Evolutionary conservation across 805 yeast genomes (phyloP).

Genomic region (Wickerhamiella azymoides): DNA sequence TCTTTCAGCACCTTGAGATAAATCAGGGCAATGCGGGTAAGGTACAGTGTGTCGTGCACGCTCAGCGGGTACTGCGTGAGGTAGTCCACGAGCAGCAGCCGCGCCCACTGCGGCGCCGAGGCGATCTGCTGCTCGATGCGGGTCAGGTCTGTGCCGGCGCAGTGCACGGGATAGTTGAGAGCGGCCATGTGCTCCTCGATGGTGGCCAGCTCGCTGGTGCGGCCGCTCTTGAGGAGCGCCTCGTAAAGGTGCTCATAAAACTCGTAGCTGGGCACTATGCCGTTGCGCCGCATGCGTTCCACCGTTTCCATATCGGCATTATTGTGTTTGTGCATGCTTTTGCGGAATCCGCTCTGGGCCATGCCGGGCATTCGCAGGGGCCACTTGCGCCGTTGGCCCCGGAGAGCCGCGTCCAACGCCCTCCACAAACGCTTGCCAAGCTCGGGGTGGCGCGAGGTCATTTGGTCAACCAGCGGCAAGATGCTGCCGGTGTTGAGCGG

Average conservation of each 20-base stretch:
- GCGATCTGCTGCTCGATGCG: slow-evolving; percentile 11
- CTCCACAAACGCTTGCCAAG: background rate
- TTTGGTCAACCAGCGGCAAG: slow-evolving; percentile 1
- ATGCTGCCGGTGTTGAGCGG: slow-evolving; percentile 7
- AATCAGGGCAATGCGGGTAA: slow-evolving; percentile 15
- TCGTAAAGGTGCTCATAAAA: slow-evolving; percentile 12
- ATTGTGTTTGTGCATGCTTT: background rate
- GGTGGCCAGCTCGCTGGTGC: background rate
- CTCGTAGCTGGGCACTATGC: slow-evolving; percentile 12
- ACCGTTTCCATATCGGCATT: background rate
- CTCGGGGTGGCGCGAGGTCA: slow-evolving; percentile 2
- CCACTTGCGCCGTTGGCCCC: background rate
- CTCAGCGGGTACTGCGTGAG: slow-evolving; percentile 17
- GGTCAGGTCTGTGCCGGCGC: slow-evolving; percentile 18
- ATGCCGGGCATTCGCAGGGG: background rate
- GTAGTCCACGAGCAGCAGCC: slow-evolving; percentile 12
- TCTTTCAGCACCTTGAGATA: slow-evolving; percentile 3
- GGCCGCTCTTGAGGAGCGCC: slow-evolving; percentile 2
- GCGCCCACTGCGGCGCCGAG: background rate
- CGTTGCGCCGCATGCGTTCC: slow-evolving; percentile 8
- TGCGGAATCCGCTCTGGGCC: background rate
- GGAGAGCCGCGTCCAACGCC: background rate
- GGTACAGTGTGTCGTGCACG: slow-evolving; percentile 11
- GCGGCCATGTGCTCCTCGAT: slow-evolving; percentile 8
- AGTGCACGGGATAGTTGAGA: slow-evolving; percentile 15